phyloP scores from a whole-genome alignment of 2,329 filamentous ascomycete species.

The Lasiodiplodia gonubiensis region DNA sequence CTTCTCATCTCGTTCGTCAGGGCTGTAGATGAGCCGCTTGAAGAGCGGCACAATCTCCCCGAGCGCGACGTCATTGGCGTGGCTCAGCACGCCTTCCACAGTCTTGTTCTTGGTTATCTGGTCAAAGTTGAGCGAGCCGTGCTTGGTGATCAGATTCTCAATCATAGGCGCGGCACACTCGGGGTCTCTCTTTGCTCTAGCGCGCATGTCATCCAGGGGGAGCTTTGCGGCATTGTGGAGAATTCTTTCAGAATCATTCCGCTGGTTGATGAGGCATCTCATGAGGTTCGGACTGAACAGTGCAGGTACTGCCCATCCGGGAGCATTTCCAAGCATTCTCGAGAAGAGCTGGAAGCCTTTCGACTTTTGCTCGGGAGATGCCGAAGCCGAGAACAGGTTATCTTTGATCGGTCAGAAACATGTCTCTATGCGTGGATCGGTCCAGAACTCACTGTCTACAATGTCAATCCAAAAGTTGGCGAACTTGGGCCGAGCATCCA shows the following conservation, averaged over 20 bases:
- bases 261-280: conserved; percentile 80
- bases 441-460: conserved; percentile 73
- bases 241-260: conserved; percentile 76
- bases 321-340: conserved; percentile 67
- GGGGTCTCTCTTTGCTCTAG: conserved; percentile 66
- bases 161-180: conserved; percentile 66
- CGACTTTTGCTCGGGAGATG: conserved; percentile 88
- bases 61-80: conserved; percentile 58
- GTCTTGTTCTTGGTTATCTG: conserved; percentile 85
- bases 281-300: conserved; percentile 87
- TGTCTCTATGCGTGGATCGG: neutral
- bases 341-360: conserved; percentile 89
- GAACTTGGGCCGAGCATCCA: conserved; percentile 58
- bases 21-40: conserved; percentile 53
- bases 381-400: conserved; percentile 78
- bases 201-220: conserved; percentile 73
- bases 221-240: conserved; percentile 80
- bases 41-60: conserved; percentile 62
- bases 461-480: conserved; percentile 83
- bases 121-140: conserved; percentile 81
- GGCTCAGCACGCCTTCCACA: conserved; percentile 73
- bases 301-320: conserved; percentile 57
- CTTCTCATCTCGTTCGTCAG: conserved; percentile 53
- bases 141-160: conserved; percentile 69
- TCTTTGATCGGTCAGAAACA: conserved; percentile 57